phyloP scores from a whole-genome alignment of 345 rosid species.

The Physaria fendleri region DNA sequence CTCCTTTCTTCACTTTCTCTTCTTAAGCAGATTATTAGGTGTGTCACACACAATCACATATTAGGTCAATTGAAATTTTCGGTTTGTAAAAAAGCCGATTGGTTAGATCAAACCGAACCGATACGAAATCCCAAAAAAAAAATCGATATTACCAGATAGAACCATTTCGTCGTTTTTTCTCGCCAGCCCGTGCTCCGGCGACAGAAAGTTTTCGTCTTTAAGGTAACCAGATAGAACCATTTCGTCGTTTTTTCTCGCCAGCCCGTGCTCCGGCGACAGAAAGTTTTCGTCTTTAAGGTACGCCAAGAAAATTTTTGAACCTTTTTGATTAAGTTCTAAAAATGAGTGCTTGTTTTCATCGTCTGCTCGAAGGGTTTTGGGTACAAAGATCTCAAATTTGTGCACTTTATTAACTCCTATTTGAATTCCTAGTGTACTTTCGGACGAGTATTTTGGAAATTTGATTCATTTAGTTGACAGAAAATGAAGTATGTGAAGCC shows the following conservation, averaged over 20 bases:
- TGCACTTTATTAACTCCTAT: neutral
- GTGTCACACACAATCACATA: too few relatives aligned
- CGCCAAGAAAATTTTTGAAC: neutral
- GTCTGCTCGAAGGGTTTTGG: neutral
- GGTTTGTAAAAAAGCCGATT: too few relatives aligned
- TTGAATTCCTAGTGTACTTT: neutral
- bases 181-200: neutral
- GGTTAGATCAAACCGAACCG: too few relatives aligned
- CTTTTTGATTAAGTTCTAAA: neutral
- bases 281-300: neutral
- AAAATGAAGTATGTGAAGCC: slow-evolving; percentile 75
- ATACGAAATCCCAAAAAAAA: too few relatives aligned
- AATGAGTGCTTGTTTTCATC: neutral
- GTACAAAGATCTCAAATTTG: neutral
- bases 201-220: neutral
- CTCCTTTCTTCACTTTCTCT: too few relatives aligned
- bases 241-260: neutral
- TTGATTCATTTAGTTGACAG: neutral
- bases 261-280: neutral
- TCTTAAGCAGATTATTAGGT: too few relatives aligned
- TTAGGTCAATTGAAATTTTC: too few relatives aligned
- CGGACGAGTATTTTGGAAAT: neutral
- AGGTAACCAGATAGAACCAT: neutral
- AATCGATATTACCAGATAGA: too few relatives aligned
- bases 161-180: neutral